Conservation (phyloP, 2,329 filamentous ascomycete species). For the Aspergillus pseudoviridinutans region DNA sequence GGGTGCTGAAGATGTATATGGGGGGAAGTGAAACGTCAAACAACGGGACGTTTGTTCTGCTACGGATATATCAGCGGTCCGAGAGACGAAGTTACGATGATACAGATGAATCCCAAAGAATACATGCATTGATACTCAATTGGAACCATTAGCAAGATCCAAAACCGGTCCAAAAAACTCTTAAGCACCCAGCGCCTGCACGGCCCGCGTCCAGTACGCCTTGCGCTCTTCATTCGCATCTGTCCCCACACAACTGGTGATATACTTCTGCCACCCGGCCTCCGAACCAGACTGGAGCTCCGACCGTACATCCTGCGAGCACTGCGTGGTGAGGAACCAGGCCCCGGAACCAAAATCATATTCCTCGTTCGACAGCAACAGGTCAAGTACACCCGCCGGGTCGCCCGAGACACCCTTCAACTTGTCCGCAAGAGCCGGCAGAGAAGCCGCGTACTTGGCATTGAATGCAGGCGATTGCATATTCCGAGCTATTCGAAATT, state of each 20-base stretch:
- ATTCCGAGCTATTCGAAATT: constrained; percentile 46
- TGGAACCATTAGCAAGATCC: background rate
- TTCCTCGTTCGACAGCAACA: constrained; percentile 47
- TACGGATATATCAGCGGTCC: constrained; percentile 3
- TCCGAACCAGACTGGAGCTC: constrained; percentile 46
- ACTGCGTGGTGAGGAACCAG: constrained; percentile 59
- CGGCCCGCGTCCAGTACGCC: constrained; percentile 49
- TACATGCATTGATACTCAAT: background rate
- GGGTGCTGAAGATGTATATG: background rate
- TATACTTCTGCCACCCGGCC: constrained; percentile 51
- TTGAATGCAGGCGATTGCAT: constrained; percentile 60
- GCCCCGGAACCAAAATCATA: constrained; percentile 57
- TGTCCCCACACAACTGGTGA: constrained; percentile 53
- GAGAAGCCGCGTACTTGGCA: constrained; percentile 49
- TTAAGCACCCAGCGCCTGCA: constrained; percentile 35
- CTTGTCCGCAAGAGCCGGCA: constrained; percentile 41
- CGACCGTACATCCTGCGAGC: constrained; percentile 40
- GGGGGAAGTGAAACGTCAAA: background rate
- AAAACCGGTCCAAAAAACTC: constrained; percentile 2
- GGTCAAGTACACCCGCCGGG: constrained; percentile 43
- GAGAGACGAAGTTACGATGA: constrained; percentile 6
- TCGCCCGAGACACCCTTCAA: constrained; percentile 32
- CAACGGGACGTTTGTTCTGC: background rate
- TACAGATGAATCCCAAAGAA: background rate
- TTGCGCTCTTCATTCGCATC: constrained; percentile 44